phyloP scores from a whole-genome alignment of 805 yeast species.

The Teunomyces gatunensis region DNA sequence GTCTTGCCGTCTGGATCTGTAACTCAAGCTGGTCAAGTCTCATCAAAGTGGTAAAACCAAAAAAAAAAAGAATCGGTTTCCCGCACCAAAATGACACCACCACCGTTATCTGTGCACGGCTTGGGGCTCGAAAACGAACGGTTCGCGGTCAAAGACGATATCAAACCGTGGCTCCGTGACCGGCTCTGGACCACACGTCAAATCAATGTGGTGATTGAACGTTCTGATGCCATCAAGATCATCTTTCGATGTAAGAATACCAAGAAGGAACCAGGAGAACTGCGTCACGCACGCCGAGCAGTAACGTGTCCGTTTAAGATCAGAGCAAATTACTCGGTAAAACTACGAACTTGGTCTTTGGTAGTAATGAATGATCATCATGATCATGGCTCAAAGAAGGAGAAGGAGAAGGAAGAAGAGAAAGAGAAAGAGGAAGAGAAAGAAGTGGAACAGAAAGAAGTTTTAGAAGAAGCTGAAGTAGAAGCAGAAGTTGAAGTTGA shows the following conservation, averaged over 20 bases:
- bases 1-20: not conserved
- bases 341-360: slow-evolving; percentile 55
- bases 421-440: not conserved
- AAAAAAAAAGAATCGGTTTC: not conserved
- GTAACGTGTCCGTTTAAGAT: slow-evolving; percentile 62
- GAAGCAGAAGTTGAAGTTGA: not conserved
- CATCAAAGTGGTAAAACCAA: not conserved
- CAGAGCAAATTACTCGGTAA: slow-evolving; percentile 57
- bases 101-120: slow-evolving; percentile 11
- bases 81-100: not conserved
- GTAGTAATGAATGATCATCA: slow-evolving; percentile 60
- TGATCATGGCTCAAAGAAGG: slow-evolving; percentile 39
- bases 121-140: slow-evolving; percentile 19
- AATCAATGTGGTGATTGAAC: slow-evolving; percentile 56
- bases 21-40: slow-evolving; percentile 3
- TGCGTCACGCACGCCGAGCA: slow-evolving; percentile 13
- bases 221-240: slow-evolving; percentile 59
- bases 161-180: slow-evolving; percentile 60
- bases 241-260: slow-evolving; percentile 57
- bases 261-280: slow-evolving; percentile 15
- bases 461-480: no score
- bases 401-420: not conserved
- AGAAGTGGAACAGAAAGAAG: not conserved
- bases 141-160: slow-evolving; percentile 41
- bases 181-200: slow-evolving; percentile 47